Evolutionary conservation across 805 yeast genomes (phyloP).

Genomic region (Lipomyces orientalis): DNA sequence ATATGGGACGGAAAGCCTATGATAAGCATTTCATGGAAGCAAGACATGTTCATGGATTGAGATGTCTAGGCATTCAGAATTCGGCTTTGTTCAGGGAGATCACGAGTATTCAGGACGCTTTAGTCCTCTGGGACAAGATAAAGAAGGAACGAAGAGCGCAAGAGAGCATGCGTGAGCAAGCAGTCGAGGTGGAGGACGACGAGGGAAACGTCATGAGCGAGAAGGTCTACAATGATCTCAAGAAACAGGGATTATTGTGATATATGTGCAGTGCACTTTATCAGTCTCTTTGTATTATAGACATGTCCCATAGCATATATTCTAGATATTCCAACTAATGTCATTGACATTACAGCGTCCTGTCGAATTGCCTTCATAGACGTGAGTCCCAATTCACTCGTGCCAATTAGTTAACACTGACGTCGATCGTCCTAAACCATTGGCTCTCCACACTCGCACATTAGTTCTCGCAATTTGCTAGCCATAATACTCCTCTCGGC

Average conservation of each 20-base stretch:
- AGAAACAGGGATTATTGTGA: conserved; percentile 81
- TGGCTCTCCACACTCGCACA: background rate
- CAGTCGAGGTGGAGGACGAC: conserved; percentile 85
- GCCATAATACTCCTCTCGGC: conserved; percentile 6
- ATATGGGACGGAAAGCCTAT: conserved; percentile 74
- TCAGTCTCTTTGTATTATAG: background rate
- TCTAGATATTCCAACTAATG: background rate
- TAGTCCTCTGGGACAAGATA: conserved; percentile 56
- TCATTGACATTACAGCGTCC: background rate
- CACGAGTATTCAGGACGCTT: conserved; percentile 69
- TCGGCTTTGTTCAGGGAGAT: conserved; percentile 67
- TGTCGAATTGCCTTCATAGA: background rate
- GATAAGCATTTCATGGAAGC: conserved; percentile 75
- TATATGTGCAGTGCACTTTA: background rate
- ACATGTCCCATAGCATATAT: background rate
- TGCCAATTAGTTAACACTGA: background rate
- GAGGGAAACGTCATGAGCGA: conserved; percentile 92
- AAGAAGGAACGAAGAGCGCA: conserved; percentile 48
- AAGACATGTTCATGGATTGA: conserved; percentile 74
- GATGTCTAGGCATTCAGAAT: conserved; percentile 71
- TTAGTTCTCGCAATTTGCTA: background rate
- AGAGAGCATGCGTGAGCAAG: conserved; percentile 56
- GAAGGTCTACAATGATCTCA: conserved; percentile 80
- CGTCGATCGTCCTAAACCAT: background rate
- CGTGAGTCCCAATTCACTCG: background rate